Conservation (phyloP, 176 grass and related monocot genomes). For the Puya raimondii region DNA sequence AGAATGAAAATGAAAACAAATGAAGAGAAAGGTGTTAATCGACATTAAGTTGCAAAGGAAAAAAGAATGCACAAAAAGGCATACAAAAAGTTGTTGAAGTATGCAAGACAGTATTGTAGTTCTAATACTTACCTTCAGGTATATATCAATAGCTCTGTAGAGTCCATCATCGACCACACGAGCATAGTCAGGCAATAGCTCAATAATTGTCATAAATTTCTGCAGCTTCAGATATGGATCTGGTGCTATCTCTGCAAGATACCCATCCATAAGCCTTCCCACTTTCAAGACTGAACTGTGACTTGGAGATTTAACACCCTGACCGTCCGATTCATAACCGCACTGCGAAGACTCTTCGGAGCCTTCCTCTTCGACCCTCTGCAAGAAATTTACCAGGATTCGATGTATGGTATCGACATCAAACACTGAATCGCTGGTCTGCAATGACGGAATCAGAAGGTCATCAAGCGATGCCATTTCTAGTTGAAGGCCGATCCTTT, state of each 20-base stretch:
- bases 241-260: conserved; percentile 66
- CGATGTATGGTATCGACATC: conserved; percentile 79
- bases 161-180: conserved; percentile 80
- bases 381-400: conserved; percentile 82
- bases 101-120: no score
- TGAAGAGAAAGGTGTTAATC: no score
- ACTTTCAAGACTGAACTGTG: conserved; percentile 76
- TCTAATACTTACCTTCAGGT: conserved; percentile 64
- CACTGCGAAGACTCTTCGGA: conserved; percentile 54
- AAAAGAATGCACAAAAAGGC: no score
- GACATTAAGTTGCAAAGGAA: no score
- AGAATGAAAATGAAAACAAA: not conserved
- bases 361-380: conserved; percentile 64
- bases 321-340: conserved; percentile 56
- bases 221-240: conserved; percentile 78
- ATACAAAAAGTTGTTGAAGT: no score
- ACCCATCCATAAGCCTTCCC: conserved; percentile 59
- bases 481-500: conserved; percentile 62
- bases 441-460: conserved; percentile 60
- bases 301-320: conserved; percentile 43
- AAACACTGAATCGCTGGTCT: conserved; percentile 73
- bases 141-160: conserved; percentile 85
- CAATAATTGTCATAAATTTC: conserved; percentile 87
- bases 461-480: conserved; percentile 84
- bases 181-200: conserved; percentile 74